Evolutionary conservation across 2,329 filamentous ascomycete genomes (phyloP).

Genomic region (Colletotrichum brevisporum): DNA sequence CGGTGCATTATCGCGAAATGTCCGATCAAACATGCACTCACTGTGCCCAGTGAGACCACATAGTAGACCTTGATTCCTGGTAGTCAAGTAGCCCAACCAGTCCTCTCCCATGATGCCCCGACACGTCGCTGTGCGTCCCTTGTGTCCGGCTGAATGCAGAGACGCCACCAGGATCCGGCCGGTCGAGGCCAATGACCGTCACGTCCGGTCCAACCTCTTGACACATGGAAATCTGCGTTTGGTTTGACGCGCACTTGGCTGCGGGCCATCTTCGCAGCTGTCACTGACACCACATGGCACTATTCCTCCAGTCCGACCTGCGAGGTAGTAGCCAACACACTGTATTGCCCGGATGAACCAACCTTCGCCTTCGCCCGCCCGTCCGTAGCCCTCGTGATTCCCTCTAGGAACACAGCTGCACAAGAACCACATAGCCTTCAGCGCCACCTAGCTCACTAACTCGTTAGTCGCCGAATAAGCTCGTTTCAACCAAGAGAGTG

Average conservation of each 20-base stretch:
- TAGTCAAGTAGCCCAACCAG: background rate
- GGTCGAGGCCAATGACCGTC: slow-evolving; percentile 1
- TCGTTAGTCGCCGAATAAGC: too few species aligned
- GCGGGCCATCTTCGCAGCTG: background rate
- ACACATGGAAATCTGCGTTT: slow-evolving; percentile 17
- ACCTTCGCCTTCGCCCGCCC: too few species aligned
- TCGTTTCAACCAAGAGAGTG: too few species aligned
- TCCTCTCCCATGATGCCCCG: background rate
- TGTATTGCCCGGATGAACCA: too few species aligned
- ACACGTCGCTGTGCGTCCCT: slow-evolving; percentile 5
- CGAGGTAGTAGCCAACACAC: too few species aligned
- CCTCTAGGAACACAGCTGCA: too few species aligned
- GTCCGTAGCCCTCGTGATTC: too few species aligned
- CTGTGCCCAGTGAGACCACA: background rate
- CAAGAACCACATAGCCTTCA: too few species aligned
- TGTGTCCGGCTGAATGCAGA: slow-evolving; percentile 28
- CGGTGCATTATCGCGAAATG: too few species aligned
- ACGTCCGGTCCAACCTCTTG: slow-evolving; percentile 11
- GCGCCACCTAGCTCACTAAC: too few species aligned
- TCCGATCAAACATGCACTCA: background rate
- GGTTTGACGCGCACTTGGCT: slow-evolving; percentile 5
- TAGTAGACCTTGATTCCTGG: background rate
- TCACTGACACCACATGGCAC: too few species aligned
- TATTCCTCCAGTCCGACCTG: too few species aligned
- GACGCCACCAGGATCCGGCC: background rate